These are phyloP conservation scores for Ogataea zsoltii DNA, from an alignment of 805 yeast species.

Conservation along the genomic window DNA sequence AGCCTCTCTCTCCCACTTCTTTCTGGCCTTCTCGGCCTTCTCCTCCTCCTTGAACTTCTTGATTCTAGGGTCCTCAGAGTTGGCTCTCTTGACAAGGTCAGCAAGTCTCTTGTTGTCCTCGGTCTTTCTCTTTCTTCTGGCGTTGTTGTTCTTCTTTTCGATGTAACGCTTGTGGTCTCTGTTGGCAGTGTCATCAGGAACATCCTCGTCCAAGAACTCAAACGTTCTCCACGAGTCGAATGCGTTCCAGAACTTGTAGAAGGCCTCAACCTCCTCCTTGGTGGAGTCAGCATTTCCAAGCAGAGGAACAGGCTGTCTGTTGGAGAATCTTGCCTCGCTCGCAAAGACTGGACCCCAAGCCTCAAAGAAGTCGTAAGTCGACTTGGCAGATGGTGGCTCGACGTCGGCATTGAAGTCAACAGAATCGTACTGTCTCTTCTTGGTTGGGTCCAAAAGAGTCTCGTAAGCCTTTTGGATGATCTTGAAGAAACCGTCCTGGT, in stretches of 20 bases:
- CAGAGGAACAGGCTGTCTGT: slow-evolving; percentile 82
- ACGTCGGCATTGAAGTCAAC: slow-evolving; percentile 90
- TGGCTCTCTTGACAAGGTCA: slow-evolving; percentile 84
- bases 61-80: slow-evolving; percentile 92
- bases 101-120: slow-evolving; percentile 91
- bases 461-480: slow-evolving; percentile 97
- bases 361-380: slow-evolving; percentile 79
- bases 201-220: slow-evolving; percentile 98
- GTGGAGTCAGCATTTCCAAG: slow-evolving; percentile 70
- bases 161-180: slow-evolving; percentile 99
- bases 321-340: slow-evolving; percentile 89
- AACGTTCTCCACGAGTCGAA: slow-evolving; percentile 98
- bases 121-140: slow-evolving; percentile 96
- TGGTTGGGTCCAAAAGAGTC: slow-evolving; percentile 77
- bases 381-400: slow-evolving; percentile 57
- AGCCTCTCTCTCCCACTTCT: slow-evolving; percentile 98
- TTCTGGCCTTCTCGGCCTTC: slow-evolving; percentile 89
- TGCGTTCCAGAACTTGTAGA: slow-evolving; percentile 90
- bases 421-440: slow-evolving; percentile 93
- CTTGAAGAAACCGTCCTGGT: slow-evolving; percentile 96
- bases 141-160: slow-evolving; percentile 95
- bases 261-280: slow-evolving; percentile 80
- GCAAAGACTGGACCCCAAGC: slow-evolving; percentile 93
- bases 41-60: slow-evolving; percentile 90
- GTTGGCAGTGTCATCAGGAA: slow-evolving; percentile 98